Conservation (phyloP, 345 rosid species). For the Aethionema arabicum region DNA sequence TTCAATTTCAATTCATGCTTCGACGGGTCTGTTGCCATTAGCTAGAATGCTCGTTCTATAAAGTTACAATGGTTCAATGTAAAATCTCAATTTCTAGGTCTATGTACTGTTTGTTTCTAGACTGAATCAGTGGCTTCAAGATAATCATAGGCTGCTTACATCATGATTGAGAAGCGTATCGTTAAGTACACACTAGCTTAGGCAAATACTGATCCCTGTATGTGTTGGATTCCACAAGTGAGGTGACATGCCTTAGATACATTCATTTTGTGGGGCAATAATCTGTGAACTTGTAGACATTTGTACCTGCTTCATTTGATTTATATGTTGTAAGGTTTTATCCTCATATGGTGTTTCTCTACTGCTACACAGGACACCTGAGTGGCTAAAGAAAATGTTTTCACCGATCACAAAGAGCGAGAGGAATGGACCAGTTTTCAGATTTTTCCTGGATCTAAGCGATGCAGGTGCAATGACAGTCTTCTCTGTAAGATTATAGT, state of each 20-base stretch:
- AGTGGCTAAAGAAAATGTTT: constrained; percentile 92
- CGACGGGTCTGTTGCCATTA: constrained; percentile 1
- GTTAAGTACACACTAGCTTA: background rate
- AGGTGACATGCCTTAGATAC: background rate
- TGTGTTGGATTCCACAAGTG: no score
- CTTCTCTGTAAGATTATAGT: constrained; percentile 19
- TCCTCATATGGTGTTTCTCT: constrained; percentile 19
- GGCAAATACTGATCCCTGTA: no score
- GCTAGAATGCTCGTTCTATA: background rate
- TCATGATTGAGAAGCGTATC: background rate
- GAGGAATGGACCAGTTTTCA: constrained; percentile 87
- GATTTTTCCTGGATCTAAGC: constrained; percentile 92
- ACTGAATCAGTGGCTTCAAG: constrained; percentile 3
- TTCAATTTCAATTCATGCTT: background rate
- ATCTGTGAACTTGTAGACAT: background rate
- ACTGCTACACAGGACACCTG: constrained; percentile 58
- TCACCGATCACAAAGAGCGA: constrained; percentile 72
- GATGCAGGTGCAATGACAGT: constrained; percentile 69
- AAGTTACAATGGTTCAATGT: background rate
- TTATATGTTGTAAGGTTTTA: background rate
- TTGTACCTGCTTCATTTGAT: background rate
- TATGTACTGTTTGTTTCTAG: background rate
- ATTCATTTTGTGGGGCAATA: background rate
- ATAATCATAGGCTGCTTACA: background rate
- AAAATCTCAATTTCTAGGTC: background rate